Evolutionary conservation across 176 grass and related monocot species (phyloP), one percentile per base, ranked within the genome.

Genomic region (Aegilops umbellulata): DNA sequence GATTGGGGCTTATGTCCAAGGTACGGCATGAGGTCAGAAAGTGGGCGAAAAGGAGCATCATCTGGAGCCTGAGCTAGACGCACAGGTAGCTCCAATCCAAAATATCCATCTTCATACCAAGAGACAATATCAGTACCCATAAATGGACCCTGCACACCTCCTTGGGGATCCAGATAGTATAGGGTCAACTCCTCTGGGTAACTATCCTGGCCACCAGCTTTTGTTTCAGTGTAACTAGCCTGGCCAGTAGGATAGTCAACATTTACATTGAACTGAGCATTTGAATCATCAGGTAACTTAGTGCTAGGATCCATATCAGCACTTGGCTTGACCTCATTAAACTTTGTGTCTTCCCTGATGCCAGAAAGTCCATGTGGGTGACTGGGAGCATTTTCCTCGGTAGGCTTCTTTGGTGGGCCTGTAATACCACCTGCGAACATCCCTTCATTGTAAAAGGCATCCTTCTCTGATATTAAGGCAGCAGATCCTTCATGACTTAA

Each of bases 71-170:
- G 92, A 82, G 88, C 87, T 72, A 82, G 70, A 77, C 92, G 88
- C 23, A 99, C 94, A 44, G 89, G 97, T 86, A 99, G 86, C 83
- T 99, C 97, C 49, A 86, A 82, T 77, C 94, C 94, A 79, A 97
- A 99, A 81, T 97, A 99, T 25, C 97, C 92, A 86, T 96, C 90
- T 89, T 99, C 90, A 86, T 85, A 94, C 97, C 97, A 99, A 25
- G 94, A 94, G 27, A 96, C 90, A 53, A 99, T 97, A 61, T 97
- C 94, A 69, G 88, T 86, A 73, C 94, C 94, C 36, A 94, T 80
- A 87, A 99, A 99, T 81, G 97, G 94, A 41, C 97, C 97, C 73
- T 99, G 97, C 66, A 96, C 87, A 8, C 86, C 90, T 73, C 97
- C 97, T 88, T 99, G 97, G 14, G 97, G 97, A 84, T 99, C 97